These are phyloP conservation scores for Calocybe gangraenosa DNA, from an alignment of 768 basidiomycete genomes.

Conservation along the genomic window DNA sequence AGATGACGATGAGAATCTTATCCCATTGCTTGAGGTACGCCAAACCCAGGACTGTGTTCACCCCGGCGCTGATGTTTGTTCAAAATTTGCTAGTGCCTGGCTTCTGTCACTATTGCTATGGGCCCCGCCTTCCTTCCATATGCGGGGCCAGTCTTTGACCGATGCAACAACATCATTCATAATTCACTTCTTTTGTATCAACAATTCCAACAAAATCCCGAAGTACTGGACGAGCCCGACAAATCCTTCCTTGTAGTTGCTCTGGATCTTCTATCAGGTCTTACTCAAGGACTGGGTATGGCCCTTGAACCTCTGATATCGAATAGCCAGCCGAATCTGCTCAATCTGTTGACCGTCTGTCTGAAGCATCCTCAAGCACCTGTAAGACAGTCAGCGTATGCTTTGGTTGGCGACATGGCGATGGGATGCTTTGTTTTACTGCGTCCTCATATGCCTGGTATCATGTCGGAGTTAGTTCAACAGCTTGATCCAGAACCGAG, in stretches of 20 bases:
- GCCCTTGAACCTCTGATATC: constrained; percentile 71
- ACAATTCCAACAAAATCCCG: constrained; percentile 81
- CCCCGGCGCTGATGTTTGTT: neutral
- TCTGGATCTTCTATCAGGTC: constrained; percentile 91
- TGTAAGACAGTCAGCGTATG: constrained; percentile 94
- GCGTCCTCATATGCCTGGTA: constrained; percentile 78
- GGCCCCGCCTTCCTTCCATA: constrained; percentile 86
- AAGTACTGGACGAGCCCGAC: constrained; percentile 86
- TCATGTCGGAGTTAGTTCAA: constrained; percentile 85
- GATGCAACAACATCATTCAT: constrained; percentile 85
- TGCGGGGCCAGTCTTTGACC: constrained; percentile 87
- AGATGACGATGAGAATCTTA: constrained; percentile 89
- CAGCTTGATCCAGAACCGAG: constrained; percentile 94
- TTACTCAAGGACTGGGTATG: constrained; percentile 90
- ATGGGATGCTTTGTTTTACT: constrained; percentile 91
- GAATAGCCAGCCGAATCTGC: constrained; percentile 67
- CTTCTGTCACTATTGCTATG: constrained; percentile 96
- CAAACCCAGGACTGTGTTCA: neutral
- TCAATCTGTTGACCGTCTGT: constrained; percentile 81
- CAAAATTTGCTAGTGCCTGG: constrained; percentile 67
- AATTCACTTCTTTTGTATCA: constrained; percentile 81
- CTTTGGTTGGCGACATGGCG: constrained; percentile 96
- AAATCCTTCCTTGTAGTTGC: constrained; percentile 97
- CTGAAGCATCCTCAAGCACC: constrained; percentile 95
- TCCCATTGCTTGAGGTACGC: constrained; percentile 90